Conservation (phyloP, 2,329 filamentous ascomycete species). For the Coniochaeta sp. region DNA sequence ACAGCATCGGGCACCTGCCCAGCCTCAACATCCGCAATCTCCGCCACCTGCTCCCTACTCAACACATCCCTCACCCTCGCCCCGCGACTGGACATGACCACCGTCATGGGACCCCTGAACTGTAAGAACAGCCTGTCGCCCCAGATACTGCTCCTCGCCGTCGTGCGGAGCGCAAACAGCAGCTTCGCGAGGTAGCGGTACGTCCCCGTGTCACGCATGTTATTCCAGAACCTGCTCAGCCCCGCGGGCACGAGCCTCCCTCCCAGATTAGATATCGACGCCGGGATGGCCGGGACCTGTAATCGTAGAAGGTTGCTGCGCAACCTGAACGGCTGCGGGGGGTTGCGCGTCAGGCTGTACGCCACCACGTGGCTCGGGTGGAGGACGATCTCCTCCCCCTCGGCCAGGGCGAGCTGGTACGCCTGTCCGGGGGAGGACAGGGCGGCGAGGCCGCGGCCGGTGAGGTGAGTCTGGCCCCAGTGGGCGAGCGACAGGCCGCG, state of each 20-base stretch:
- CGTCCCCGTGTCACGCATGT: slow-evolving; percentile 61
- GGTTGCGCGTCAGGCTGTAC: slow-evolving; percentile 69
- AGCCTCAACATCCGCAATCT: slow-evolving; percentile 76
- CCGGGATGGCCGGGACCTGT: slow-evolving; percentile 64
- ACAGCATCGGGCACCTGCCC: slow-evolving; percentile 60
- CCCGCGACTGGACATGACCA: slow-evolving; percentile 84
- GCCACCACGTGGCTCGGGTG: slow-evolving; percentile 90
- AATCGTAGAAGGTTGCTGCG: slow-evolving; percentile 69
- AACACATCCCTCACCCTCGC: slow-evolving; percentile 72
- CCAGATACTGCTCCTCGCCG: slow-evolving; percentile 78
- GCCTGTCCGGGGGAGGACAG: slow-evolving; percentile 82
- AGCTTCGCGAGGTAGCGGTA: slow-evolving; percentile 65
- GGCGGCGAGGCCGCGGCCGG: slow-evolving; percentile 79
- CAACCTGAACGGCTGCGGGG: slow-evolving; percentile 80
- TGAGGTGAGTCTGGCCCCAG: slow-evolving; percentile 87
- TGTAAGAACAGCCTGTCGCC: slow-evolving; percentile 88
- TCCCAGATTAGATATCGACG: slow-evolving; percentile 10
- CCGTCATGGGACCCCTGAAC: slow-evolving; percentile 78
- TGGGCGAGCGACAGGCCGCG: slow-evolving; percentile 69
- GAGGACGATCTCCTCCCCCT: slow-evolving; percentile 83
- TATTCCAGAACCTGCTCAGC: slow-evolving; percentile 60
- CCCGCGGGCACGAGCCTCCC: slow-evolving; percentile 55
- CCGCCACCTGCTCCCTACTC: slow-evolving; percentile 73
- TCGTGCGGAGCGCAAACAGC: slow-evolving; percentile 65
- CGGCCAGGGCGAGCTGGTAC: slow-evolving; percentile 73